Evolutionary conservation across 2,329 filamentous ascomycete genomes (phyloP), one percentile per base, ranked within the genome.

Genomic region (Fusarium foetens): DNA sequence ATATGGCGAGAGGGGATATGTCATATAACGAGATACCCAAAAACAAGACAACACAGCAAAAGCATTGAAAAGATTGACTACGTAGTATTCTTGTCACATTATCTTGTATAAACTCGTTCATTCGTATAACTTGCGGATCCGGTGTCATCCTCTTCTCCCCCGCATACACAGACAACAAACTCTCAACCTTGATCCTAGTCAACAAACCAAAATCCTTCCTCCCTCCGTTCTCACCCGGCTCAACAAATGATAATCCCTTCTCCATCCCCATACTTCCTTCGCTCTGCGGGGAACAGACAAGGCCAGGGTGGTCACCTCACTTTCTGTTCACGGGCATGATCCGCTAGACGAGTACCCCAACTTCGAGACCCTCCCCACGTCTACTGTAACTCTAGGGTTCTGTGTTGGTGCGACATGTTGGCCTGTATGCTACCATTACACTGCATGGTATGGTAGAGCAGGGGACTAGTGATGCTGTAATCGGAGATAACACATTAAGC

Each of bases 301-400:
- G 69, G 58, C 59, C 52, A 49, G 49, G 39, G 36, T 12, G 42
- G 55, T 51, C 48, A 49, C 25, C 73, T 70, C 70, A 69, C 19
- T 42, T 41, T 65, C 58, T 46, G 10, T 25, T 8, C 51, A 52
- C 39, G 58, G 66, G 35, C 65, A 64, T 64, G 66, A 69, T 69
- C 41, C 57, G 55, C 54, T 48, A 23, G 42, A 45, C 12, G 55
- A 43, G 38, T 76, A 68, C 74, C 70, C 74, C 72, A 76, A 75
- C 70, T 74, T 27, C 35, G 14, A 29, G 46, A 16, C 39, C 12
- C 43, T 61, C 74, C 59, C 74, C 74, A 74, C 72, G 68, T 71
- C 52, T 38, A n/a, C 27, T 72, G 63, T 67, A 42, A 68, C 67
- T 35, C 57, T 48, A 35, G 16, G 16, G 29, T 49, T 35, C 23